Conservation (phyloP, 2,329 filamentous ascomycete genomes). For the Drechmeria coniospora region DNA sequence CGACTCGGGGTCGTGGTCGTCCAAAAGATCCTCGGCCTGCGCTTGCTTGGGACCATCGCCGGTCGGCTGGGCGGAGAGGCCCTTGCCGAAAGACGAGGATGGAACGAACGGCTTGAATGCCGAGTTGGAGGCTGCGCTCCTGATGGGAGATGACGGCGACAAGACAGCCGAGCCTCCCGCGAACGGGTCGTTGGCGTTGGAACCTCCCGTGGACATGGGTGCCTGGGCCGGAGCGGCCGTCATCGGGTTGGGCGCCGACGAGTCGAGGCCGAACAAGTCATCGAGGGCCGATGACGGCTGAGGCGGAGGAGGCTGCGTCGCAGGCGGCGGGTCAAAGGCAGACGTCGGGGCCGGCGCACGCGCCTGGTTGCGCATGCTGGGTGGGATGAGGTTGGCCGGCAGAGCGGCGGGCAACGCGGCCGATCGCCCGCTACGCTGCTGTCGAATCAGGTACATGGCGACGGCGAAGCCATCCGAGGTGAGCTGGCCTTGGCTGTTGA, state of each 20-base stretch:
- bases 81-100: conserved; percentile 81
- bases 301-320: conserved; percentile 20
- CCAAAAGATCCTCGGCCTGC: conserved; percentile 67
- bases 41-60: conserved; percentile 38
- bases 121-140: conserved; percentile 28
- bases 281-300: conserved; percentile 70
- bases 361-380: conserved; percentile 57
- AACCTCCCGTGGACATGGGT: conserved; percentile 59
- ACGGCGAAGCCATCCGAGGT: conserved; percentile 88
- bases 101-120: conserved; percentile 85
- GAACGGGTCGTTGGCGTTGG: conserved; percentile 49
- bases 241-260: conserved; percentile 32
- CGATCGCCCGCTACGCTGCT: conserved; percentile 59
- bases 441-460: conserved; percentile 90
- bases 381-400: conserved; percentile 70
- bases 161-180: conserved; percentile 30
- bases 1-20: conserved; percentile 75
- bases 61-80: conserved; percentile 60
- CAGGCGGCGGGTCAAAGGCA: conserved; percentile 33
- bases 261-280: conserved; percentile 84
- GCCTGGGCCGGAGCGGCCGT: conserved; percentile 42
- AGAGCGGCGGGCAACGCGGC: conserved; percentile 57
- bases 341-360: conserved; percentile 35
- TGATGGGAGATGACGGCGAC: conserved; percentile 37
- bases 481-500: conserved; percentile 75